Base-by-base conservation (phyloP, 179 eudicot species). In the Beta corolliflora region DNA sequence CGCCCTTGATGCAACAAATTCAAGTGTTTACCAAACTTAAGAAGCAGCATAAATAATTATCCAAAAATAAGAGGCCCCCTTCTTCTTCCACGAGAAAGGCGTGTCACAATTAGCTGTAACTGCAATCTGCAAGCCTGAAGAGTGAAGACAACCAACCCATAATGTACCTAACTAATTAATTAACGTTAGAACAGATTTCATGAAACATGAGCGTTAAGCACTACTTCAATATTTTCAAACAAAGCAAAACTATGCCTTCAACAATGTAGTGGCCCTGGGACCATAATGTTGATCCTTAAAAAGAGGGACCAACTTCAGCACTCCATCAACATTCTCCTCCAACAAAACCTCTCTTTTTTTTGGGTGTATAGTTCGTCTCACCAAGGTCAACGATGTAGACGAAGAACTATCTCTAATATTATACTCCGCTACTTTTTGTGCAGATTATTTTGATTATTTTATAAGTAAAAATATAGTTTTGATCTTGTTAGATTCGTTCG, bases 91-190 rank as follows among this genome's bases (percentile, higher is more conserved):
- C 45, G 59, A 48, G 44, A 74, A 80, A 74, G 54, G 14, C 72
- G n/a, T 74, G 79, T 80, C 73, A 80, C 45, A 54, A 55, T 73
- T 73, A 65, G 74, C 66, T 73, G 41, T 54, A 21, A 61, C 56
- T 73, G 41, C 41, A 44, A 72, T 1, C 54, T 73, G 41, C 41
- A 44, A 72, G 4, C 54, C 15, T n/a, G 53, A 46, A 36, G 13
- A 36, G 41, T 36, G 41, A 36, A 36, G 41, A 45, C 56, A 80
- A 75, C 79, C 8, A 66, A 60, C 63, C 73, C 77, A 25, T 54
- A 31, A 23, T 53, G 76, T 54, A 53, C 63, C 76, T 13, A 73
- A 73, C 64, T 21, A 73, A 73, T 73, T 14, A 25, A 54, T 54
- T 73, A 54, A 18, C 31, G 64, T 54, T 55, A 7, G 4, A 10